Evolutionary conservation across 1,284 basidiomycete genomes (phyloP).

Genomic region (Jaminaea rosea): DNA sequence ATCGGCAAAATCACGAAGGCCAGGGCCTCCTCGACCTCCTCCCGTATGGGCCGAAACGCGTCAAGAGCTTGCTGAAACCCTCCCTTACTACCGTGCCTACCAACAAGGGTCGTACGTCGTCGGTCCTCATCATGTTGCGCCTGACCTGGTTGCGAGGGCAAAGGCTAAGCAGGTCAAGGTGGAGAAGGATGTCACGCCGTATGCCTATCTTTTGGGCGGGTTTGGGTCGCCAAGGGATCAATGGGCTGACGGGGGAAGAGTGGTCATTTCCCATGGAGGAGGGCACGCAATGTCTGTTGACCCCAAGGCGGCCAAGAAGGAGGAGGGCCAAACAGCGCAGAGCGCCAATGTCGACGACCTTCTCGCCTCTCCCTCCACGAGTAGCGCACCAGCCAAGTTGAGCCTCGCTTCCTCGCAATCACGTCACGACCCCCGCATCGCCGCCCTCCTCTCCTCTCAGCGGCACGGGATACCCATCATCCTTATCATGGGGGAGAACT

Average conservation of each 20-base stretch:
- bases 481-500: conserved; percentile 17
- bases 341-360: no score
- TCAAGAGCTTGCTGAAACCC: conserved; percentile 27
- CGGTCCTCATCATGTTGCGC: background rate
- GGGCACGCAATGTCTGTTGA: no score
- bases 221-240: conserved; percentile 20
- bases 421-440: conserved; percentile 11
- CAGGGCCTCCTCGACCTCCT: no score
- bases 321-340: background rate
- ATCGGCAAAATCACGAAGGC: no score
- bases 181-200: conserved; percentile 13
- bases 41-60: no score
- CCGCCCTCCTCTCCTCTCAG: conserved; percentile 16
- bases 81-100: conserved; percentile 27
- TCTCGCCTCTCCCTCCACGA: no score
- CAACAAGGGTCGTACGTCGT: conserved; percentile 19
- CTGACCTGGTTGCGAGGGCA: background rate
- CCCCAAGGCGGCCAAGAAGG: background rate
- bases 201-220: conserved; percentile 26
- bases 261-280: conserved; percentile 26
- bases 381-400: background rate
- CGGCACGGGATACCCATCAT: conserved; percentile 16
- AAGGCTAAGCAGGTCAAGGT: background rate
- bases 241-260: conserved; percentile 15
- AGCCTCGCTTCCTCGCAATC: background rate